Evolutionary conservation across 2,329 filamentous ascomycete species (phyloP), one percentile per base, ranked within the genome.

Genomic region (Ustilaginoidea virens): DNA sequence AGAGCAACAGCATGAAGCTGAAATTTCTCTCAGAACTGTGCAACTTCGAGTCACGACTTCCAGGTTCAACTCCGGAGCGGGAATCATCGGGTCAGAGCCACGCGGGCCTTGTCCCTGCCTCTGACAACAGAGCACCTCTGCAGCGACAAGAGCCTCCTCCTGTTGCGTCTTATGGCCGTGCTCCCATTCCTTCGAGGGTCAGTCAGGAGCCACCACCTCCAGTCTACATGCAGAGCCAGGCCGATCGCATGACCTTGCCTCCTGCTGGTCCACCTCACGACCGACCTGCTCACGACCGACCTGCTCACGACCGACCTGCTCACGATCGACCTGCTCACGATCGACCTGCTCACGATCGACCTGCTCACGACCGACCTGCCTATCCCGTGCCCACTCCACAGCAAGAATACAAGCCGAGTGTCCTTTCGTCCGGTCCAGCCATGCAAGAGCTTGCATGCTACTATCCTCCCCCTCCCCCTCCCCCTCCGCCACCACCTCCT

Each of bases 21-120:
- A 48, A 50, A 32, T 34, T 51, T 6, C 40, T 56, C 16, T 51
- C 53, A 8, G 42, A 51, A 33, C 29, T 56, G 21, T 55, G 51
- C 41, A 45, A 46, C 14, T 37, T 51, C 10, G 45, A 49, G 22
- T 40, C 40, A 17, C 40, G 40, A 15, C 38, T 45, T 5, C 41
- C 42, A 4, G 41, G 39, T 12, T 31, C 42, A 12, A 30, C 33
- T 12, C 34, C 29, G 14, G 22, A 39, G n/a, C n/a, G n/a, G n/a
- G n/a, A n/a, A n/a, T n/a, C n/a, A n/a, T n/a, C n/a, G n/a, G n/a
- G n/a, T n/a, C n/a, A n/a, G n/a, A n/a, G n/a, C n/a, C n/a, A n/a
- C n/a, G n/a, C n/a, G n/a, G n/a, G n/a, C n/a, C n/a, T n/a, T n/a
- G n/a, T n/a, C n/a, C n/a, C n/a, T n/a, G n/a, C n/a, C n/a, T n/a